These are phyloP conservation scores for Clitoria ternatea DNA, from an alignment of 306 rosid genomes.

Conservation along the genomic window DNA sequence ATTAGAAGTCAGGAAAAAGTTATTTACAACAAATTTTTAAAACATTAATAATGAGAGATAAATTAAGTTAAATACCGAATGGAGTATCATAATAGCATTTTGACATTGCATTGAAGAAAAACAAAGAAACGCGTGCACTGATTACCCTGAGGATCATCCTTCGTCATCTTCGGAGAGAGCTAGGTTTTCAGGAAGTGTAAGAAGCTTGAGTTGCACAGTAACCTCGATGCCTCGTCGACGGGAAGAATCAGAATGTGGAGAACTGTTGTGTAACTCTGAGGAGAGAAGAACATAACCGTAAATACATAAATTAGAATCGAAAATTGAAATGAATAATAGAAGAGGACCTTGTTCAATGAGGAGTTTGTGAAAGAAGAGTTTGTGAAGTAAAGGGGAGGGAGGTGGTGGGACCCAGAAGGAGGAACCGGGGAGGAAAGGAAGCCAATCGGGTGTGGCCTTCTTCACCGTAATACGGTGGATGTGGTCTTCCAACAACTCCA, in stretches of 20 bases:
- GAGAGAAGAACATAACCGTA: no score
- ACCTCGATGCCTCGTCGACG: background rate
- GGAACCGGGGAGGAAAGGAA: conserved; percentile 79
- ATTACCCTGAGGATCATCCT: background rate
- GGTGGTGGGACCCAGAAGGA: conserved; percentile 96
- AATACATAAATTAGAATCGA: no score
- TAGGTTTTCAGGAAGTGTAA: background rate
- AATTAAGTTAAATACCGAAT: no score
- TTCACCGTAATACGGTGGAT: conserved; percentile 47
- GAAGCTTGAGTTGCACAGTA: background rate
- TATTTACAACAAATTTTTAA: no score
- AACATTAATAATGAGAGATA: no score
- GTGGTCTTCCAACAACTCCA: conserved; percentile 49
- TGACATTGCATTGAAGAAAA: no score
- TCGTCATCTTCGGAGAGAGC: background rate
- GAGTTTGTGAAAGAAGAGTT: background rate
- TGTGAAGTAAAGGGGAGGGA: background rate
- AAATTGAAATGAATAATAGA: background rate
- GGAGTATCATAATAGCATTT: no score
- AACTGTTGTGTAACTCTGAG: no score
- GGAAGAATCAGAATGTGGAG: no score
- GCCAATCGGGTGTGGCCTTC: conserved; percentile 76
- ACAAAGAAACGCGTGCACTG: no score
- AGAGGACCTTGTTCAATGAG: background rate
- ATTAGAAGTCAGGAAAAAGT: no score